Conservation (phyloP, 2,329 filamentous ascomycete genomes). For the Colletotrichum tropicale region DNA sequence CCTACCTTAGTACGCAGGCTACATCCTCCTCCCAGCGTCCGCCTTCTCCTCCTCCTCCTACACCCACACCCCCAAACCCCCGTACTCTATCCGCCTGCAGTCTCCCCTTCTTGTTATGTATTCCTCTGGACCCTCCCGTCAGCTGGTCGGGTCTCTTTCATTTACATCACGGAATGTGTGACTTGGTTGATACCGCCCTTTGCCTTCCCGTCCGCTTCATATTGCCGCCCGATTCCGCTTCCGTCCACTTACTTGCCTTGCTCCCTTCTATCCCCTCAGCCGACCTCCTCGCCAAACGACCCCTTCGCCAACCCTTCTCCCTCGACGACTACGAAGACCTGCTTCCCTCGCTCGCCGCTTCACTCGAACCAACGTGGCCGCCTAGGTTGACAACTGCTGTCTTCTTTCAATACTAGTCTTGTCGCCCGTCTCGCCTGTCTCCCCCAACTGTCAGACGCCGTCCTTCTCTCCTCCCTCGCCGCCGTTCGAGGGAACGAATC, state of each 20-base stretch:
- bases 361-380: neutral
- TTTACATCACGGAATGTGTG: conserved; percentile 15
- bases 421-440: neutral
- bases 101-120: neutral
- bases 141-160: neutral
- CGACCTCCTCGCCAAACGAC: neutral
- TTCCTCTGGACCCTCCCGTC: neutral
- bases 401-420: neutral
- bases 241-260: neutral
- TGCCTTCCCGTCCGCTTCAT: neutral
- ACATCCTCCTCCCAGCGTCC: neutral
- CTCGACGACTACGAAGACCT: neutral
- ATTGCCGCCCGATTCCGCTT: neutral
- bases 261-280: neutral
- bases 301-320: neutral
- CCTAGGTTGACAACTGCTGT: neutral
- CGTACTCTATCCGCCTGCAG: neutral
- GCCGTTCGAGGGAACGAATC: neutral
- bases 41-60: neutral
- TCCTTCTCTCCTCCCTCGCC: neutral
- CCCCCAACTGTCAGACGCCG: neutral
- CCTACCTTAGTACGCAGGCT: neutral
- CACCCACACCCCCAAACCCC: neutral
- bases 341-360: neutral
- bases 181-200: conserved; percentile 1